Evolutionary conservation across 139 green algal species (phyloP).

Genomic region (Pedinophyceae sp.): DNA sequence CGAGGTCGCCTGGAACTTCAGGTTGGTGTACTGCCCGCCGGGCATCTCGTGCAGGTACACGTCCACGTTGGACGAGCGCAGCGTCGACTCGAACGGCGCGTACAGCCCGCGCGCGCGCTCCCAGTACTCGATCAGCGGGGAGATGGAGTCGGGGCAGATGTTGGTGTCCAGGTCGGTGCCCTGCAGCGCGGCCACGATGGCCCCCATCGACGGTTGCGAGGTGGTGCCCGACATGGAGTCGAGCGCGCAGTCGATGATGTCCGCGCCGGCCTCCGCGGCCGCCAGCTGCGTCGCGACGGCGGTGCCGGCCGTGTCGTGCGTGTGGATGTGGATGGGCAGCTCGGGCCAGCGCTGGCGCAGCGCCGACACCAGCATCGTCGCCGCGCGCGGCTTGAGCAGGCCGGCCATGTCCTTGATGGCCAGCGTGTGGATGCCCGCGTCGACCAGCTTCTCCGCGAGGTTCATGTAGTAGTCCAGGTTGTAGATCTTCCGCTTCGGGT

Average conservation of each 20-base stretch:
- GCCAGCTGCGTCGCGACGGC: constrained; percentile 42
- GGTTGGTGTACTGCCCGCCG: constrained; percentile 78
- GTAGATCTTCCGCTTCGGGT: constrained; percentile 37
- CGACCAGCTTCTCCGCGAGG: constrained; percentile 64
- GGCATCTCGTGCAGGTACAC: constrained; percentile 94
- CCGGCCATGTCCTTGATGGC: constrained; percentile 68
- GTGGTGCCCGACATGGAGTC: constrained; percentile 63
- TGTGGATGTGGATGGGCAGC: constrained; percentile 66
- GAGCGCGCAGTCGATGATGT: constrained; percentile 71
- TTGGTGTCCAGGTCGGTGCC: constrained; percentile 65
- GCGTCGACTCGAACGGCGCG: constrained; percentile 62
- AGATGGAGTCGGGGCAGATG: constrained; percentile 36
- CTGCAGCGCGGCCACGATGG: constrained; percentile 51
- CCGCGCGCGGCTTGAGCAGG: constrained; percentile 64
- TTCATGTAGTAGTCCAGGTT: constrained; percentile 82
- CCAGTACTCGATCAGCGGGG: constrained; percentile 61
- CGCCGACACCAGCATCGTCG: constrained; percentile 60
- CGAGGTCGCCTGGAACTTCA: constrained; percentile 58
- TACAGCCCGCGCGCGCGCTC: constrained; percentile 71
- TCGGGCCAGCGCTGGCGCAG: constrained; percentile 58
- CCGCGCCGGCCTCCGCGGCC: constrained; percentile 50
- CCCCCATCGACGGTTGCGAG: constrained; percentile 69
- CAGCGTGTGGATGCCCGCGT: constrained; percentile 62
- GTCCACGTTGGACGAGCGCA: constrained; percentile 38
- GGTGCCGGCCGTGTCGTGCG: constrained; percentile 77